A percentile compares a stretch with the other conserved stretches of the same genome.
Evolutionary conservation across 805 yeast genomes (phyloP).

Genomic region (Suhomyces faveliae): DNA sequence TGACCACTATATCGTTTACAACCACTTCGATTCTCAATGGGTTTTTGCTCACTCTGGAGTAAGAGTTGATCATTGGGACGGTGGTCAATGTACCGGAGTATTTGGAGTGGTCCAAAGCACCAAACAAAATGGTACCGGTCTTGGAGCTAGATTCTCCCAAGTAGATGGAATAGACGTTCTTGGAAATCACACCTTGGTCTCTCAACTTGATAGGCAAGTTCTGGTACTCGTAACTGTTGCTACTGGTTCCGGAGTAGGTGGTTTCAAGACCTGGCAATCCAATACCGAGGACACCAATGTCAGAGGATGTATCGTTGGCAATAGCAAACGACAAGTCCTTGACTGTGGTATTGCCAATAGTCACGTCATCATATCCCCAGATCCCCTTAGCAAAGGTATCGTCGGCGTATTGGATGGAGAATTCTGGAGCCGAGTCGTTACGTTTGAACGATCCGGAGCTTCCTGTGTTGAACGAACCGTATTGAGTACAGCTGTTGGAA

Average conservation of each 20-base stretch:
- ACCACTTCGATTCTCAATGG: conserved; percentile 53
- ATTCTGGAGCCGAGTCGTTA: conserved; percentile 41
- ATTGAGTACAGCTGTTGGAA: conserved; percentile 40
- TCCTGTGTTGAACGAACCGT: conserved; percentile 49
- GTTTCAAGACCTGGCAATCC: conserved; percentile 70
- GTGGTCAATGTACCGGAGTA: conserved; percentile 33
- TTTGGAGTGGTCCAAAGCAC: conserved; percentile 45
- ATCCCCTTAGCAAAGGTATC: conserved; percentile 46
- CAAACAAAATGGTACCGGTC: conserved; percentile 39
- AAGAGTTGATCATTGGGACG: conserved; percentile 44
- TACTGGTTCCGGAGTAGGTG: conserved; percentile 33
- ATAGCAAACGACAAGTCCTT: conserved; percentile 66
- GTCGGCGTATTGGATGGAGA: conserved; percentile 50
- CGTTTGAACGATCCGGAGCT: conserved; percentile 37
- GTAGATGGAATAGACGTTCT: conserved; percentile 36
- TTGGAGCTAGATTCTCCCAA: conserved; percentile 25
- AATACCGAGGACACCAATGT: conserved; percentile 66
- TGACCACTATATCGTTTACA: conserved; percentile 35
- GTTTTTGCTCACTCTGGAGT: conserved; percentile 20
- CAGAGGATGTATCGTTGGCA: conserved; percentile 44
- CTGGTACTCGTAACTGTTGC: conserved; percentile 29
- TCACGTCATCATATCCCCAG: conserved; percentile 63
- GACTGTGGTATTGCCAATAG: conserved; percentile 49
- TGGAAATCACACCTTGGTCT: conserved; percentile 32
- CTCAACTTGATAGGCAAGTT: conserved; percentile 38